Conservation (phyloP, 1,139 yeast species). For the Lodderomyces metapsilosis region DNA sequence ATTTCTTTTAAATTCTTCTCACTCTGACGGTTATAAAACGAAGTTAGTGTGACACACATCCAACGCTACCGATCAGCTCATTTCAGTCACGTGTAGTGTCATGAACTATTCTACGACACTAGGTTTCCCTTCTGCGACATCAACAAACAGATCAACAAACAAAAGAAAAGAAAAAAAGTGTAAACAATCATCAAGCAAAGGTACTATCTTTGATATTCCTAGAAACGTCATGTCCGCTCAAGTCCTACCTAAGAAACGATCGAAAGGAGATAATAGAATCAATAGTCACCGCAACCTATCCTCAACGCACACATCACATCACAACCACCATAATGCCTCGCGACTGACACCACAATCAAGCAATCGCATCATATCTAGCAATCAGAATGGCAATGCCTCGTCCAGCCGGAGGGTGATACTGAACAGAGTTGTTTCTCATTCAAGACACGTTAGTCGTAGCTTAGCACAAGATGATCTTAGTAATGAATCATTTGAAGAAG, state of each 20-base stretch:
- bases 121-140: background rate
- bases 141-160: background rate
- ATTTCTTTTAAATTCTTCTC: no score
- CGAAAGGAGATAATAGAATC: slow-evolving; percentile 4
- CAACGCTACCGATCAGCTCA: no score
- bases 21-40: no score
- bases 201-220: no score
- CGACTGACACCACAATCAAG: slow-evolving; percentile 5
- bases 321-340: background rate
- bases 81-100: no score
- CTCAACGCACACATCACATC: background rate
- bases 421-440: slow-evolving; percentile 15
- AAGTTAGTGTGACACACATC: no score
- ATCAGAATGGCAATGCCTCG: background rate
- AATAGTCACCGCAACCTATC: slow-evolving; percentile 1
- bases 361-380: slow-evolving; percentile 7
- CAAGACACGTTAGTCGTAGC: slow-evolving; percentile 21
- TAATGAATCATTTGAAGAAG: slow-evolving; percentile 27
- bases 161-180: background rate
- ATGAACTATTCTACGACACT: no score
- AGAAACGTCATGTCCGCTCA: slow-evolving; percentile 15
- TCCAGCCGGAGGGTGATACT: slow-evolving; percentile 9
- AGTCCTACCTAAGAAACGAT: slow-evolving; percentile 13
- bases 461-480: slow-evolving; percentile 10
- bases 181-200: no score